Evolutionary conservation across 768 basidiomycete species (phyloP).

Genomic region (Butyriboletus loyo): DNA sequence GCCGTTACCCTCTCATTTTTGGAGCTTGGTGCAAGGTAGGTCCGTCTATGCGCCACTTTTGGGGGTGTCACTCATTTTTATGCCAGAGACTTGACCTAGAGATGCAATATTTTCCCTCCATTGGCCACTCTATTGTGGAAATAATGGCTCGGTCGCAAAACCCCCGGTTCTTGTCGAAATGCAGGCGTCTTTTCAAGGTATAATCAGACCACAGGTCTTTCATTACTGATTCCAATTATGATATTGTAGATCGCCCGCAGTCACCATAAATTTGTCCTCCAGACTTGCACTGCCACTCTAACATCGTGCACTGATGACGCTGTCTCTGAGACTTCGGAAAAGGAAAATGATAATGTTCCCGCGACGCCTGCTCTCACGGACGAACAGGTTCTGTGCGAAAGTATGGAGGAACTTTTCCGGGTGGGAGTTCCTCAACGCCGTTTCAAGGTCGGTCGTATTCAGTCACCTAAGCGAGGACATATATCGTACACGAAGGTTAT

Average conservation of each 20-base stretch:
- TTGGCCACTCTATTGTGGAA: constrained; percentile 47
- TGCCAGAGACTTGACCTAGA: constrained; percentile 59
- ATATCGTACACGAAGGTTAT: constrained; percentile 4
- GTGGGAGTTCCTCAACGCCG: constrained; percentile 38
- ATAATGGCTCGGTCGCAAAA: constrained; percentile 55
- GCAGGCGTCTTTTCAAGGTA: constrained; percentile 49
- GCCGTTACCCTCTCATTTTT: constrained; percentile 77
- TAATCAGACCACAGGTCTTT: not conserved
- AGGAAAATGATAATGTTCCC: constrained; percentile 9
- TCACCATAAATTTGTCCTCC: constrained; percentile 26
- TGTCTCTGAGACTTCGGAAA: constrained; percentile 7
- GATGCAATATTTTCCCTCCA: constrained; percentile 42
- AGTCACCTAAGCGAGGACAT: not conserved
- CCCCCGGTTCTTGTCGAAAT: constrained; percentile 43
- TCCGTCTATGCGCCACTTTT: constrained; percentile 10
- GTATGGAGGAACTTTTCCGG: constrained; percentile 45
- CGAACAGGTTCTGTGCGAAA: constrained; percentile 38
- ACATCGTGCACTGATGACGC: constrained; percentile 17
- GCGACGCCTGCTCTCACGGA: constrained; percentile 24
- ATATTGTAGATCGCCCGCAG: constrained; percentile 21
- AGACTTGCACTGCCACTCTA: constrained; percentile 27
- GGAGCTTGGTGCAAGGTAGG: constrained; percentile 63
- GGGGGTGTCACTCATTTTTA: not conserved
- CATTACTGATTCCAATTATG: constrained; percentile 12
- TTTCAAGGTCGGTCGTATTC: constrained; percentile 44